Evolutionary conservation across 2,329 filamentous ascomycete genomes (phyloP).

Genomic region (Xylaria sp.): DNA sequence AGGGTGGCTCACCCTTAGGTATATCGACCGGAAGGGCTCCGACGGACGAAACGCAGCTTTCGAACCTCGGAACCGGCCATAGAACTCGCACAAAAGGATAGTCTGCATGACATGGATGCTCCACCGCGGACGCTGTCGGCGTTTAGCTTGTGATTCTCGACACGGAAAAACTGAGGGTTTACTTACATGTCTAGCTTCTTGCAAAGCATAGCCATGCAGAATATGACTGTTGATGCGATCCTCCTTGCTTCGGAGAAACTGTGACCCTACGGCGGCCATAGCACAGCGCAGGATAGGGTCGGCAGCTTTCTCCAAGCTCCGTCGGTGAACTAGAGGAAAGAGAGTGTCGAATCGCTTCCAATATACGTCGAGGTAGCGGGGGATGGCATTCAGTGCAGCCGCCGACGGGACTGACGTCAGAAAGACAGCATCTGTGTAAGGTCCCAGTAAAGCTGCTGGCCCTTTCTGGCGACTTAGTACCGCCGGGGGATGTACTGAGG

Average conservation of each 20-base stretch:
- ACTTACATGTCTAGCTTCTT: conserved; percentile 58
- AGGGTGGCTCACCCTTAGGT: conserved; percentile 57
- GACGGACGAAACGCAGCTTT: conserved; percentile 55
- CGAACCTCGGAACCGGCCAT: conserved; percentile 59
- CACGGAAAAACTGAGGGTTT: background rate
- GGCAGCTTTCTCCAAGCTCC: conserved; percentile 49
- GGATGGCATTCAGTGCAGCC: conserved; percentile 50
- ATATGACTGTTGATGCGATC: conserved; percentile 56
- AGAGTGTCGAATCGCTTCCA: conserved; percentile 57
- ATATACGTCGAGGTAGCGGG: conserved; percentile 58
- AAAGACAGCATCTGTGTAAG: conserved; percentile 44
- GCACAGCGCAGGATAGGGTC: conserved; percentile 57
- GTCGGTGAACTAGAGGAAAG: conserved; percentile 58
- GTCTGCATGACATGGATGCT: conserved; percentile 58
- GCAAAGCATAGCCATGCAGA: conserved; percentile 58
- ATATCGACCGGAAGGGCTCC: conserved; percentile 55
- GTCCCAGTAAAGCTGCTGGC: conserved; percentile 43
- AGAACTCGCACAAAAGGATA: conserved; percentile 60
- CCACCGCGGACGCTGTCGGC: conserved; percentile 53
- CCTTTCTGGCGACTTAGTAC: conserved; percentile 50
- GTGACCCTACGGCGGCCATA: conserved; percentile 63
- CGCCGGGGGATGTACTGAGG: conserved; percentile 45
- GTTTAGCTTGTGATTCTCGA: conserved; percentile 11
- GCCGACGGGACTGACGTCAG: conserved; percentile 47
- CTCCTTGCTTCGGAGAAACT: conserved; percentile 54